Evolutionary conservation across 352 stramenopile species (phyloP), one percentile per base, ranked within the genome.

Genomic region (Globisporangium uncinulatum): DNA sequence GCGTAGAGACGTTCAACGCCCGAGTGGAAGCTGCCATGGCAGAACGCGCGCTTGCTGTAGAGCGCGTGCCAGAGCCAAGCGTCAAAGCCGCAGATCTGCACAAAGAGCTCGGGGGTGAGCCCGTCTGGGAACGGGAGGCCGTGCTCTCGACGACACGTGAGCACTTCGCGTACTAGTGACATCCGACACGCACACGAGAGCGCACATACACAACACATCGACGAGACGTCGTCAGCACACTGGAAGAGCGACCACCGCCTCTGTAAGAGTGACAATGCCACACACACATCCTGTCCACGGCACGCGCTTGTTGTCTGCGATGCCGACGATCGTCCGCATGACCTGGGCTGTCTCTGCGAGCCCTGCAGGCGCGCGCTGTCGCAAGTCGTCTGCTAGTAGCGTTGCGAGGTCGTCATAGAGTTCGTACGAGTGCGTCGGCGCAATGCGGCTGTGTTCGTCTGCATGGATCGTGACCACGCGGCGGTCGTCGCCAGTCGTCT

Each of bases 1-100:
- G 67, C 59, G 52, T 76, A 82, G 51, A 91, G 82, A 43, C 71
- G 70, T 32, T 70, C 56, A 17, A 92, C 74, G 20, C 77, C 83
- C 32, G 65, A 55, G 37, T 61, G 67, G 61, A 91, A 94, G 58
- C 78, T 85, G 32, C 58, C 62, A 10, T 73, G 67, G 62, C 79
- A 89, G 49, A 90, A 84, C 39, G 85, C 70, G 31, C 66, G 69
- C 49, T 87, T 85, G 49, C 78, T 72, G 63, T 92, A 92, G 14
- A 90, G 58, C 9, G 73, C 75, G 41, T 89, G 73, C 83, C 79
- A 94, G 46, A 92, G 54, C 81, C 79, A 90, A 7, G 76, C 81
- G 45, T 90, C 80, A 14, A 84, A 78, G 21, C 86, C 67, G 53
- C 75, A 69, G 29, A 91, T 76, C 44, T 83, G 71, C 5, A 66